Base-by-base conservation (phyloP, 306 rosid genomes). In the Spatholobus suberectus region DNA sequence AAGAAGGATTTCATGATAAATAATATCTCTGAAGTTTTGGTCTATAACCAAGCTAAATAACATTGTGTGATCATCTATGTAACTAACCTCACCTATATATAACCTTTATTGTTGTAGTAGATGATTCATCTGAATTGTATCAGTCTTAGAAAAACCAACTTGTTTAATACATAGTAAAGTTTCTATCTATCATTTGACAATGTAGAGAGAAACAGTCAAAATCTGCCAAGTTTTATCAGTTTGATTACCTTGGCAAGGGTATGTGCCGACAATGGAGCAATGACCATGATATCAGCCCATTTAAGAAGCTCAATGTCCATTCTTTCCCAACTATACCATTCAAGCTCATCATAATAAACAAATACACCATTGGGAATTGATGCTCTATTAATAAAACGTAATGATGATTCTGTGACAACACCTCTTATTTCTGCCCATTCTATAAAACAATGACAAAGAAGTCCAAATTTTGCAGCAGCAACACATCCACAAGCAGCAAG, bases 261-360 rank as follows among this genome's bases (percentile, higher is more conserved):
- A 84, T 94, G 87, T 37, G 97, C 97, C 32, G 98, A 94, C 62
- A 92, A 82, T 17, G 98, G 98, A 35, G 98, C 97, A 47, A 94
- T 87, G 62, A 94, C 90, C 89, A 94, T 76, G 82, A 94, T 85
- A 70, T 94, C 98, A 76, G 97, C 98, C 97, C 98, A 94, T 46
- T 83, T 81, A 23, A 87, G 85, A 72, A 94, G 97, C 85, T 91
- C 92, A 85, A 89, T 96, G 1, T 96, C 94, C 59, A 91, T 62
- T 75, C 62, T 89, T 71, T 81, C 89, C 97, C 95, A 91, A 74
- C 70, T 66, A 46, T 67, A 26, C 94, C 92, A 91, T 68, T 95
- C 98, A 26, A 87, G 89, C 10, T 92, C 94, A 34, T 94, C 96
- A 2, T 83, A 80, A 84, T 77, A 89, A 10, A 88, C 35, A 10